Conservation (phyloP, 2,329 filamentous ascomycete genomes). For the Penicillium hesseltinei region DNA sequence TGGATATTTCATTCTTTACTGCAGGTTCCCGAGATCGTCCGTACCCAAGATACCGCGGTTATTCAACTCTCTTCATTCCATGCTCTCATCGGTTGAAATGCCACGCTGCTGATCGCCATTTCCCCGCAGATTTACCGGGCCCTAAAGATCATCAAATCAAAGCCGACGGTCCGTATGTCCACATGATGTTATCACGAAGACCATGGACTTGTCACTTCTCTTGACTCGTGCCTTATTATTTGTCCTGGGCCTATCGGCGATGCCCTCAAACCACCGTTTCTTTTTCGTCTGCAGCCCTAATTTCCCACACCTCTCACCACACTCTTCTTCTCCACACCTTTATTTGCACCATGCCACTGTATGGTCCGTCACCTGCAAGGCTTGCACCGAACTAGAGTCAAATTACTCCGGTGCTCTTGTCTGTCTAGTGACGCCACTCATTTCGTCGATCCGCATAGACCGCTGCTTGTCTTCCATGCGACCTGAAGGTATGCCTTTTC, state of each 20-base stretch:
- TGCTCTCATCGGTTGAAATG: background rate
- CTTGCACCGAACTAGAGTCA: background rate
- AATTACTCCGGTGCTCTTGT: background rate
- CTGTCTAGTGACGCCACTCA: slow-evolving; percentile 8
- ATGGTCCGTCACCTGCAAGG: slow-evolving; percentile 20
- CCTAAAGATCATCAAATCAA: background rate
- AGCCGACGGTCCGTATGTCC: slow-evolving; percentile 10
- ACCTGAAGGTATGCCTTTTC: slow-evolving; percentile 6
- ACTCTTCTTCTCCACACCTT: slow-evolving; percentile 19
- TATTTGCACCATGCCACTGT: slow-evolving; percentile 23
- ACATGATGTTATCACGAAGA: slow-evolving; percentile 23
- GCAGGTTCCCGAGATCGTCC: slow-evolving; percentile 14
- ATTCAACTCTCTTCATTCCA: background rate
- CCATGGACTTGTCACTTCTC: slow-evolving; percentile 10
- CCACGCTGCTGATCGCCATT: slow-evolving; percentile 19
- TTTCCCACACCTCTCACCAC: background rate
- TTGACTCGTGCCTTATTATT: background rate
- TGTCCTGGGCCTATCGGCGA: background rate
- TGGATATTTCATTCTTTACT: slow-evolving; percentile 9
- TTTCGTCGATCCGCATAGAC: slow-evolving; percentile 21
- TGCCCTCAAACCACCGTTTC: background rate
- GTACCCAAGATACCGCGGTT: background rate
- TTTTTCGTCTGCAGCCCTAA: background rate
- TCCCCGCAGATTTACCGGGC: slow-evolving; percentile 14
- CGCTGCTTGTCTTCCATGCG: slow-evolving; percentile 25